Base-by-base conservation (phyloP, 768 basidiomycete genomes). In the Mycena leptocephala region DNA sequence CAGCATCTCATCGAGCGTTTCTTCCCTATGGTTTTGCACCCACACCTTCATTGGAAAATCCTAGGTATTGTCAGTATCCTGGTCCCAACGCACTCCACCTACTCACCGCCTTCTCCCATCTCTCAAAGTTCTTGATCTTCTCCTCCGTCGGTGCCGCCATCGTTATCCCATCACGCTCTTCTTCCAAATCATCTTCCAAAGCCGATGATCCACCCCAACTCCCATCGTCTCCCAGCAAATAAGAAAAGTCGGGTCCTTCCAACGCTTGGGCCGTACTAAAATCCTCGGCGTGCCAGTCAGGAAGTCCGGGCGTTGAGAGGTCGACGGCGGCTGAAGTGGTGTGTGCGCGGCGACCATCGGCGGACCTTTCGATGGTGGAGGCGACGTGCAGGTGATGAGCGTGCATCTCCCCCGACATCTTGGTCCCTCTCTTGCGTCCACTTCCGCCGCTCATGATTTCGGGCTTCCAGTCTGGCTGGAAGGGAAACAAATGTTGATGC, bases 191-290 rank as follows among this genome's bases (percentile, higher is more conserved):
- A 30, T 18, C 16, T 9, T 3, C 10, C 28, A 16, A 3, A 6
- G 14, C 16, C 46, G 5, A 7, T 5, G 46, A 18, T 5, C 11
- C 46, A 18, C 9, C 53, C 53, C n/a, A 55, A 28, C 24, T 16
- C 9, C 53, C 26, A 13, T 55, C 53, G 26, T 55, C 53, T 26
- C 53, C 53, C 53, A 26, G 28, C 9, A 55, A 28, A 28, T 55
- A 55, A 7, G 53, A 55, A 24, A 55, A 55, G 26, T 55, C 53
- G 10, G 41, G 39, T 20, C 16, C 39, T 24, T 55, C 30, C 20
- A 48, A 72, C 70, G 72, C 64, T 30, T 58, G 51, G 16, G 69
- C 59, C 24, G 74, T 41, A 7, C 46, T 48, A 8, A n/a, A 8
- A 20, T 48, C 46, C 22, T 48, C 46, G 16, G 46, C 46, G 20